Evolutionary conservation across 495 filamentous ascomycete genomes (phyloP).

Genomic region (Aspergillus diversus): DNA sequence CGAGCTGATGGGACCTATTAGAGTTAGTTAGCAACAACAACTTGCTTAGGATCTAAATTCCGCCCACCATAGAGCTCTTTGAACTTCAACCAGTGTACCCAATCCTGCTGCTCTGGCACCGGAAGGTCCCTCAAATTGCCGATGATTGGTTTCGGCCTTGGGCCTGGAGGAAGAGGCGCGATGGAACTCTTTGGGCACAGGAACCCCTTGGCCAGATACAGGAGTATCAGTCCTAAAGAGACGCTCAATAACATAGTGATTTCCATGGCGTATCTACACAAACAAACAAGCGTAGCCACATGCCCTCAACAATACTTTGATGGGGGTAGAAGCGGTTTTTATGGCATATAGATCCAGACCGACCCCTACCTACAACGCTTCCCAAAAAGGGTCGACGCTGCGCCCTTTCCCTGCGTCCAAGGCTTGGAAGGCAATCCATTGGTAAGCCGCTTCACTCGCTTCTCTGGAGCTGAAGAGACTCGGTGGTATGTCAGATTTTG

Average conservation of each 20-base stretch:
- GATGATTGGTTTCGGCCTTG: constrained; percentile 44
- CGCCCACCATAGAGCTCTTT: constrained; percentile 48
- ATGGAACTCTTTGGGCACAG: background rate
- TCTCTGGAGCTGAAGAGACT: too few relatives aligned
- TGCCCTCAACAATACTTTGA: too few relatives aligned
- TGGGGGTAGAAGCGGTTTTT: too few relatives aligned
- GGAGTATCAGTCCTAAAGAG: background rate
- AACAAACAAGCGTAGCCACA: too few relatives aligned
- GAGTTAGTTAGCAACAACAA: background rate
- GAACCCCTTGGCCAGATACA: constrained; percentile 7
- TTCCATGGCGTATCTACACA: background rate
- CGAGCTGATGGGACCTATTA: constrained; percentile 54
- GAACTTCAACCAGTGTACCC: constrained; percentile 49
- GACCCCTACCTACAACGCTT: too few relatives aligned
- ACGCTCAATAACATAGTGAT: background rate
- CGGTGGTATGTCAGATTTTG: too few relatives aligned
- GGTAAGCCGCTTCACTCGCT: too few relatives aligned
- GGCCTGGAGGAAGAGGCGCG: constrained; percentile 46
- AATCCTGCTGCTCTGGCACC: constrained; percentile 38
- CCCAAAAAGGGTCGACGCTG: too few relatives aligned
- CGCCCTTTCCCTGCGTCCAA: too few relatives aligned
- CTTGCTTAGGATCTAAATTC: background rate
- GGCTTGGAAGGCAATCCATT: too few relatives aligned
- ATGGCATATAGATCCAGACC: too few relatives aligned
- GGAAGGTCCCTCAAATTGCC: constrained; percentile 52